Evolutionary conservation across 495 filamentous ascomycete genomes (phyloP), one percentile per base, ranked within the genome.

Genomic region (Glutinoglossum americanum): DNA sequence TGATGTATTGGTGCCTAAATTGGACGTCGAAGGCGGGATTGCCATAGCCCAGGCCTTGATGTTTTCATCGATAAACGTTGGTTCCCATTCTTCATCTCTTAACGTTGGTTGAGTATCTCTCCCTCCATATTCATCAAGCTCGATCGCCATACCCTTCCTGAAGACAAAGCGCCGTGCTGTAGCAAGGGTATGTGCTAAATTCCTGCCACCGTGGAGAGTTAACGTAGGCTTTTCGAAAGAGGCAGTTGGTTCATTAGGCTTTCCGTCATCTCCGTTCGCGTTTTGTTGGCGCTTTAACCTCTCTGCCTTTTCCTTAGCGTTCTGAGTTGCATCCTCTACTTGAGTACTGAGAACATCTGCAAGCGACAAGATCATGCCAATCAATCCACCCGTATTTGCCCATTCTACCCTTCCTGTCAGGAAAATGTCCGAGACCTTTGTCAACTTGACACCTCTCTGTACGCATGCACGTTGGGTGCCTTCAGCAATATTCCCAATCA

Each of bases 101-200:
- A 32, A 8, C 21, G 33, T 44, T 63, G 68, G 7, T 56, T 59
- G 23, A 66, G 53, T 55, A 64, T 71, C 33, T 47, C 75, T 73
- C 23, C 69, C 58, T 39, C 71, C 71, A 57, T 84, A 73, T 67
- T 97, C 92, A 51, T 74, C 72, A 26, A 79, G 74, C 23, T 65
- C 69, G 1, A 95, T 45, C 0, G 88, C 87, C 65, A 90, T 74
- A 0, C 82, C 81, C 64, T 82, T 86, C 27, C 92, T 74, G 64
- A 97, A 90, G n/a, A 98, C 76, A 67, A 94, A 97, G 32, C 80
- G 70, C 41, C 92, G 76, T n/a, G 84, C 80, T 0, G 86, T 85
- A 32, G 88, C 89, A 41, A 98, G 64, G 0, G 78, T 76, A 62
- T 96, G 84, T 27, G 77, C 74, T 47, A 95, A 63, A 66, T 95